A percentile compares a stretch with the other conserved stretches of the same genome.
Conservation (phyloP, 768 basidiomycete genomes). For the Mycena belliarum region DNA sequence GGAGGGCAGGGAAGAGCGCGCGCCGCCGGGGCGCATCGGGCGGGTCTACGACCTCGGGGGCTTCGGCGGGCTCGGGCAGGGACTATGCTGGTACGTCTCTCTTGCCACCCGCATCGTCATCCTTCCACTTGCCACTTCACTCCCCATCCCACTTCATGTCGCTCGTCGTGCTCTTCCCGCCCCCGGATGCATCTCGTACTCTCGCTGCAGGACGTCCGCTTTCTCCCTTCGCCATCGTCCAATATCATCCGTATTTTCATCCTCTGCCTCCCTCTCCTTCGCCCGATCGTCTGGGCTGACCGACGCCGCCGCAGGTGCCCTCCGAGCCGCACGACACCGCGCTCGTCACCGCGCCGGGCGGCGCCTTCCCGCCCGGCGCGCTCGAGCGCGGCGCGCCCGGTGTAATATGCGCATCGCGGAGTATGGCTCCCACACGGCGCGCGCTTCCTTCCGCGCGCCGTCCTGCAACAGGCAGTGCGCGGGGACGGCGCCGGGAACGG, state of each 20-base stretch:
- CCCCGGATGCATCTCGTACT: background rate
- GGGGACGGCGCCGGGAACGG: background rate
- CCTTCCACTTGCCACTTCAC: no score
- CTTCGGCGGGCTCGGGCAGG: constrained; percentile 51
- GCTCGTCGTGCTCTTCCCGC: background rate
- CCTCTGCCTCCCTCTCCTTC: background rate
- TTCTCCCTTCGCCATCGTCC: background rate
- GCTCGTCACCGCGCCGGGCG: constrained; percentile 23
- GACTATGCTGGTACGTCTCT: constrained; percentile 34
- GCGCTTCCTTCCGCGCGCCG: background rate
- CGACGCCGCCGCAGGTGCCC: constrained; percentile 28
- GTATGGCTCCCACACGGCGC: constrained; percentile 40
- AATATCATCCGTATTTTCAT: background rate
- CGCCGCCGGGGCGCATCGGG: constrained; percentile 4
- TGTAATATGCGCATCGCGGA: constrained; percentile 50
- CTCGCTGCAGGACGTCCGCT: background rate
- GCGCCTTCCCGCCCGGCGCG: constrained; percentile 18
- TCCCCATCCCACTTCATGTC: no score
- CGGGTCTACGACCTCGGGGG: constrained; percentile 40
- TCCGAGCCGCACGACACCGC: constrained; percentile 28
- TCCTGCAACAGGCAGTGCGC: background rate
- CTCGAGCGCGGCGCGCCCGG: constrained; percentile 33
- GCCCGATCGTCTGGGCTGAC: background rate
- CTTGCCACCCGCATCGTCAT: background rate
- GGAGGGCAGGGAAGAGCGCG: background rate